Base-by-base conservation (phyloP, 2,329 filamentous ascomycete genomes). In the Helminthosporium solani region DNA sequence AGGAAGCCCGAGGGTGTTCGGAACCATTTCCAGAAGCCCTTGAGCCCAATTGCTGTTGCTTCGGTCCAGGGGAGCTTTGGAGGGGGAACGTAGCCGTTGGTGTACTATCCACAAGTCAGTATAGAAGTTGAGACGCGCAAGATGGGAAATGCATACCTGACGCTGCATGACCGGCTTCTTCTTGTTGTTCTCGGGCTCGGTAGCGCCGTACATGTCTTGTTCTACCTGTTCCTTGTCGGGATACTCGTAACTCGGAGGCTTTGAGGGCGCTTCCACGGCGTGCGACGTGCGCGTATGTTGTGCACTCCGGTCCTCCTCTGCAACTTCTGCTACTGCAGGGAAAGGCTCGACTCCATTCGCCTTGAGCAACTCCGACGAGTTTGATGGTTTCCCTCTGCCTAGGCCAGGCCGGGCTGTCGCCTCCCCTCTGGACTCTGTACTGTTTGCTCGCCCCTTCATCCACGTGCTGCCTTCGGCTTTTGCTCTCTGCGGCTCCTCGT, bases 1-100 rank as follows among this genome's bases (percentile, higher is more conserved):
- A 88, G 73, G 64, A 94, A 90, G 2, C 90, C 89, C 44, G 87
- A 70, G 0, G 86, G 86, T 0, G 88, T 95, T 30, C 80, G 73
- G 58, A 87, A 81, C 73, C 89, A 95, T 42, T 81, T 79, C 82
- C 83, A 85, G 62, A 87, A 88, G 0, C 81, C 78, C 21, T 77
- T 73, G 11, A 84, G 61, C 1, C 79, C 81, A 42, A 83, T 81
- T 16, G 68, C 72, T 1, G 81, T 80, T 1, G 83, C 79, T 46
- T 83, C 79, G 28, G 73, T 77, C 73, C 79, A 82, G 0, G 82
- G 73, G 2, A 75, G 56, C 44, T 74, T 72, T 1, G 73, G 72
- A 5, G 73, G 73, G 21, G 70, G 67, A 18, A 68, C 52, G 53
- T 75, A 76, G 49, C 72, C 73, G 39, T 67, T 73, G 18, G 61